Base-by-base conservation (phyloP, 1,284 basidiomycete species). In the Xerocomus tenax region DNA sequence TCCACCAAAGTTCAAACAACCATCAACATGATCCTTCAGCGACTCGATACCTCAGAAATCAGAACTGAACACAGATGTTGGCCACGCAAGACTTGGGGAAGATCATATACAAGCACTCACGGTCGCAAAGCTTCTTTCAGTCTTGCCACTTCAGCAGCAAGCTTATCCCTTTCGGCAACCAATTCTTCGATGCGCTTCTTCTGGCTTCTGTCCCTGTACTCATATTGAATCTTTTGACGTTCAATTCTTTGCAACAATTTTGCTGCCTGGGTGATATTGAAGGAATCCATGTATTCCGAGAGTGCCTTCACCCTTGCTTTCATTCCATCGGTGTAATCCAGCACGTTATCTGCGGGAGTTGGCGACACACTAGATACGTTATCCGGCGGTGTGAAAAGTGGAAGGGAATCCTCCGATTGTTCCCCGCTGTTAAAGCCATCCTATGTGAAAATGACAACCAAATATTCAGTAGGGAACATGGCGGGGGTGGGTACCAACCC, bases 231-330 rank as follows among this genome's bases (percentile, higher is more conserved):
- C n/a, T 52, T 62, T 47, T 66, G 60, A 44, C 61, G 60, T 30
- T 62, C 61, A 0, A 53, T 45, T 0, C 30, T 49, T 30, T 54
- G 58, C 45, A 62, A 34, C 8, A 30, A 3, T 12, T 48, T 57
- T 19, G 25, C 44, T 2, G 63, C 62, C 28, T 57, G 48, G 3
- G 25, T 25, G 21, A 62, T 35, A 29, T 62, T 56, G 44, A 66
- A 64, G 30, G 61, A 62, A 13, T 59, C 47, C 62, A 66, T 58
- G 38, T 62, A 62, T 44, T 63, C 61, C 1, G 47, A 48, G 32
- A 62, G 56, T 3, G 47, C 56, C 47, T 61, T 65, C 43, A 64
- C 51, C 41, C 62, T 59, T 13, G 12, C 50, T 42, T 51, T 66
- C 41, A 63, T 26, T 12, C 63, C 63, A 9, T 55, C 48, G 1